phyloP scores from a whole-genome alignment of 2,329 filamentous ascomycete genomes.

The Magnaporthales sp. region DNA sequence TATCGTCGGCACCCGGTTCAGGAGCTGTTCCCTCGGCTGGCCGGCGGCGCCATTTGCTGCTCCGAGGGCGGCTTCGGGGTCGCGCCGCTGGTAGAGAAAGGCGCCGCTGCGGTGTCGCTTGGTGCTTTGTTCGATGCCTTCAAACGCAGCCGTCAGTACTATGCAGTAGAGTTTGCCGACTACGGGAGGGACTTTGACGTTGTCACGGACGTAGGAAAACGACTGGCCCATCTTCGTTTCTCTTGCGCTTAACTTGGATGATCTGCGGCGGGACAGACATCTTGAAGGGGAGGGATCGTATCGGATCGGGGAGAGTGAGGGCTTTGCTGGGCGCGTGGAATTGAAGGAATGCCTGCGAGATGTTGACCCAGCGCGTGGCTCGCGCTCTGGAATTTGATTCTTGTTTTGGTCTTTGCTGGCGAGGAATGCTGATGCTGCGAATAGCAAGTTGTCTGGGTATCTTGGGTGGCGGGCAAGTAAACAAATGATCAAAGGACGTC shows the following conservation, averaged over 20 bases:
- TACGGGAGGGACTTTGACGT: conserved; percentile 6
- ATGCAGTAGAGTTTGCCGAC: conserved; percentile 6
- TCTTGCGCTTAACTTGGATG: conserved; percentile 55
- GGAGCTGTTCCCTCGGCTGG: conserved; percentile 7
- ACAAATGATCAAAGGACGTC: background rate
- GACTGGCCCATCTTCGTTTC: conserved; percentile 42
- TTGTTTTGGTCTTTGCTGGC: background rate
- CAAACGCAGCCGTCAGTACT: conserved; percentile 10
- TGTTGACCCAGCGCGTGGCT: background rate
- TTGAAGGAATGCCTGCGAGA: background rate
- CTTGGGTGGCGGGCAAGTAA: background rate
- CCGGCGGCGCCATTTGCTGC: conserved; percentile 6
- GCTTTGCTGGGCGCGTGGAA: background rate
- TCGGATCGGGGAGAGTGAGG: background rate
- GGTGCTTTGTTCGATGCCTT: conserved; percentile 34
- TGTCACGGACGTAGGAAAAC: conserved; percentile 42
- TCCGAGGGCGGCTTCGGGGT: conserved; percentile 23
- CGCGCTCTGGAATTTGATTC: background rate
- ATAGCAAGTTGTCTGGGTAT: background rate
- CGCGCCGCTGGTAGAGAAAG: conserved; percentile 49
- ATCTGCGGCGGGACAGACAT: conserved; percentile 52
- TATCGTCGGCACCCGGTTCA: conserved; percentile 31
- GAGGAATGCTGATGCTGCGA: background rate
- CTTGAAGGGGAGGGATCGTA: background rate
- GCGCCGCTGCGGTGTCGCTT: conserved; percentile 44